Conservation (phyloP, 2,329 filamentous ascomycete species). For the Ophiocordyceps australis region DNA sequence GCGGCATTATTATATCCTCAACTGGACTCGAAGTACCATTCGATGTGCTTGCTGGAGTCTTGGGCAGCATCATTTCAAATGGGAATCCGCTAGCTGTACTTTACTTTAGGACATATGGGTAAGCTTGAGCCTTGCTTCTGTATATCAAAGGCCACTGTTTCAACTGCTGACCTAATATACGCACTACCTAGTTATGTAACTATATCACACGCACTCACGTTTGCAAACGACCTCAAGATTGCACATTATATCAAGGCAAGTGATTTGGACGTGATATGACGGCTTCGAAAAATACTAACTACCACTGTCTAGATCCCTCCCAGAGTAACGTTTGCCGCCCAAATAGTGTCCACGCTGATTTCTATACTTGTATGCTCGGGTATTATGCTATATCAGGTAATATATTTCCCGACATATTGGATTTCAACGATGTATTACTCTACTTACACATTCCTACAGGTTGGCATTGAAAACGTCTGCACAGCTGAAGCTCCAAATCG, state of each 20-base stretch:
- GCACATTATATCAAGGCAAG: conserved; percentile 23
- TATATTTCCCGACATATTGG: conserved; percentile 15
- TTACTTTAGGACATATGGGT: conserved; percentile 24
- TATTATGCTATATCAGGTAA: too few relatives aligned
- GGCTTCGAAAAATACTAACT: too few relatives aligned
- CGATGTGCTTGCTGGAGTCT: conserved; percentile 28
- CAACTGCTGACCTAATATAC: too few relatives aligned
- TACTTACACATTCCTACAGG: not conserved
- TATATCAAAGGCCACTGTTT: too few relatives aligned
- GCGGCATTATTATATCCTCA: conserved; percentile 23
- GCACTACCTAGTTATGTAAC: conserved; percentile 12
- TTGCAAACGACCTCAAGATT: conserved; percentile 16
- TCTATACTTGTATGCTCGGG: conserved; percentile 14
- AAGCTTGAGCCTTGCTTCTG: too few relatives aligned
- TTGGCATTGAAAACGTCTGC: conserved; percentile 15
- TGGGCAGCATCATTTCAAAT: conserved; percentile 21
- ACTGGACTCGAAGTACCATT: conserved; percentile 21
- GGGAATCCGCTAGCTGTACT: conserved; percentile 27
- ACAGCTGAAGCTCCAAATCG: conserved; percentile 14
- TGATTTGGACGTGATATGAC: too few relatives aligned
- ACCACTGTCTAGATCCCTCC: conserved; percentile 10
- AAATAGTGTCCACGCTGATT: conserved; percentile 14
- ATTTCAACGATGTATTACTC: conserved; percentile 12
- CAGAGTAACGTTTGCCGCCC: conserved; percentile 15
- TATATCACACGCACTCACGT: conserved; percentile 15